These are phyloP conservation scores for Ceratocystis eucalypticola DNA, from an alignment of 2,329 filamentous ascomycete species.

Conservation along the genomic window DNA sequence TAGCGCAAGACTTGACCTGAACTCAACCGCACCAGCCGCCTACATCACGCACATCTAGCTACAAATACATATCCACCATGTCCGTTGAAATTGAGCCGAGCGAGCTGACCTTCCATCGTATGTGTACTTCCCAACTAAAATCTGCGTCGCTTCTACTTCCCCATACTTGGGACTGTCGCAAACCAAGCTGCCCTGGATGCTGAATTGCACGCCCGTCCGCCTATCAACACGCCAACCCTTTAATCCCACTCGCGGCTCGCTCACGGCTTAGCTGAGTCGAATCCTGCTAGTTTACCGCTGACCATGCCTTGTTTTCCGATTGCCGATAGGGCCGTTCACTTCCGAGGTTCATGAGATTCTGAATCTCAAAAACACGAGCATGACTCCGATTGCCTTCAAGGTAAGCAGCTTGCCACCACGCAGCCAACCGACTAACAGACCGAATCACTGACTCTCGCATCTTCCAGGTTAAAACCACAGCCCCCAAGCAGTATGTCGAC, in stretches of 20 bases:
- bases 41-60: constrained; percentile 1
- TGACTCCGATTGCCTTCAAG: constrained; percentile 55
- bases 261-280: not conserved
- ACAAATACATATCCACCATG: constrained; percentile 43
- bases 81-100: constrained; percentile 84
- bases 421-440: not conserved
- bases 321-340: constrained; percentile 47
- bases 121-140: constrained; percentile 28
- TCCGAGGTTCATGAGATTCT: constrained; percentile 51
- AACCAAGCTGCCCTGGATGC: not conserved
- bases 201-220: not conserved
- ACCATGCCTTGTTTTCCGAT: constrained; percentile 1
- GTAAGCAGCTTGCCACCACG: constrained; percentile 30
- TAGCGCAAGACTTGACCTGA: not conserved
- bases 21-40: constrained; percentile 11
- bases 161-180: constrained; percentile 4
- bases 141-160: constrained; percentile 10
- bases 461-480: constrained; percentile 87
- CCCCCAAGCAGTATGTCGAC: constrained; percentile 78
- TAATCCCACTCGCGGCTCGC: not conserved
- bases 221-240: not conserved
- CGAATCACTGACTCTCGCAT: not conserved
- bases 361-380: constrained; percentile 51
- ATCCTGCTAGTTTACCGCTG: not conserved
- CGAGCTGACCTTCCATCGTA: constrained; percentile 90